Evolutionary conservation across 2,329 filamentous ascomycete species (phyloP).

Genomic region (Cytospora leucostoma): DNA sequence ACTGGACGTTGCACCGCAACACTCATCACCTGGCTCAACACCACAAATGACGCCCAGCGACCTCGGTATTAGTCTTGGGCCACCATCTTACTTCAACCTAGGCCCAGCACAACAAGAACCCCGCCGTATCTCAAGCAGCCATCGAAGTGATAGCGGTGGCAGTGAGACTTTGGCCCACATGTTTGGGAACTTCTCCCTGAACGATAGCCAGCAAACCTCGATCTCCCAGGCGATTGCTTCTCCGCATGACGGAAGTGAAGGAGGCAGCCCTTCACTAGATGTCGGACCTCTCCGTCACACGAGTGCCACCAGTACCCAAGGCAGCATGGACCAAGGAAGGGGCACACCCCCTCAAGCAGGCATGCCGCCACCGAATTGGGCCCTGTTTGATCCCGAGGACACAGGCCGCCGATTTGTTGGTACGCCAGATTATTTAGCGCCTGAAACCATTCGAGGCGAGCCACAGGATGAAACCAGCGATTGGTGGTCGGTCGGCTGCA

Average conservation of each 20-base stretch:
- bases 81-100: constrained; percentile 92
- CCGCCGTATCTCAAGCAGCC: constrained; percentile 73
- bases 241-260: constrained; percentile 71
- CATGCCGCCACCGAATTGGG: constrained; percentile 88
- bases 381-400: constrained; percentile 92
- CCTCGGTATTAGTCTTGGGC: constrained; percentile 62
- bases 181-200: constrained; percentile 76
- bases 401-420: constrained; percentile 92
- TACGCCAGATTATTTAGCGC: constrained; percentile 94
- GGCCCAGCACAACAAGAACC: constrained; percentile 58
- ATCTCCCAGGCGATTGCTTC: constrained; percentile 52
- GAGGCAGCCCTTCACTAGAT: constrained; percentile 75
- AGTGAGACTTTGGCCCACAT: constrained; percentile 83
- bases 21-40: constrained; percentile 79
- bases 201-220: constrained; percentile 54
- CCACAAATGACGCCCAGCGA: constrained; percentile 84
- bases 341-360: constrained; percentile 63
- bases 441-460: constrained; percentile 92
- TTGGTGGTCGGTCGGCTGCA: constrained; percentile 99
- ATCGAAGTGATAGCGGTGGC: constrained; percentile 88
- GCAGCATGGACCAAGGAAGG: constrained; percentile 51
- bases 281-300: constrained; percentile 64
- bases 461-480: constrained; percentile 98
- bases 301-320: constrained; percentile 46
- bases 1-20: constrained; percentile 71